phyloP scores from a whole-genome alignment of 805 yeast genomes.

The Ascoidea asiatica region DNA sequence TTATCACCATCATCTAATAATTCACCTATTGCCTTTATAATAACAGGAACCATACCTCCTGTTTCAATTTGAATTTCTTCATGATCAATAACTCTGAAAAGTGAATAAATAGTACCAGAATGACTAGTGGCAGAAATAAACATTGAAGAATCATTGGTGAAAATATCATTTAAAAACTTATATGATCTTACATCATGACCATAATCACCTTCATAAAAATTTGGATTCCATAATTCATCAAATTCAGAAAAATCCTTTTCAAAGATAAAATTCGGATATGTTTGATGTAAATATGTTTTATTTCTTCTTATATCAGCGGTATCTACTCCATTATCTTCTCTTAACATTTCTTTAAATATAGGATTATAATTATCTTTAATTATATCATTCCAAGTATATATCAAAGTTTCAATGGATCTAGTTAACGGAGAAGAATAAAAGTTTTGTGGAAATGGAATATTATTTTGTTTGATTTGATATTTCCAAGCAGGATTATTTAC shows the following conservation, averaged over 20 bases:
- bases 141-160: conserved; percentile 10
- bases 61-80: conserved; percentile 31
- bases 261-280: conserved; percentile 28
- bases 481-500: conserved; percentile 27
- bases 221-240: conserved; percentile 27
- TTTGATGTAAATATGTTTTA: conserved; percentile 20
- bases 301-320: conserved; percentile 43
- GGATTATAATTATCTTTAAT: conserved; percentile 1
- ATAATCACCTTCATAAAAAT: conserved; percentile 28
- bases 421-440: conserved; percentile 54
- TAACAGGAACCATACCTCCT: conserved; percentile 41
- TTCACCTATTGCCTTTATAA: conserved; percentile 22
- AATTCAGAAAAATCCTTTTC: conserved; percentile 31
- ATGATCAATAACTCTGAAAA: conserved; percentile 31
- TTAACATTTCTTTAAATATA: conserved; percentile 29
- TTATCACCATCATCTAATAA: too few relatives aligned
- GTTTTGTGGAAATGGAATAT: conserved; percentile 27
- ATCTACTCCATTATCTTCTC: conserved; percentile 51
- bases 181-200: conserved; percentile 28
- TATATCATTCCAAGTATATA: conserved; percentile 34
- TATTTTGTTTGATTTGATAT: conserved; percentile 16
- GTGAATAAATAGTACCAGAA: conserved; percentile 33
- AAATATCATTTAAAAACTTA: conserved; percentile 26
- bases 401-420: conserved; percentile 44
- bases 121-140: conserved; percentile 33